Evolutionary conservation across 1,139 yeast species (phyloP), one percentile per base, ranked within the genome.

Genomic region (Geotrichum reessii): DNA sequence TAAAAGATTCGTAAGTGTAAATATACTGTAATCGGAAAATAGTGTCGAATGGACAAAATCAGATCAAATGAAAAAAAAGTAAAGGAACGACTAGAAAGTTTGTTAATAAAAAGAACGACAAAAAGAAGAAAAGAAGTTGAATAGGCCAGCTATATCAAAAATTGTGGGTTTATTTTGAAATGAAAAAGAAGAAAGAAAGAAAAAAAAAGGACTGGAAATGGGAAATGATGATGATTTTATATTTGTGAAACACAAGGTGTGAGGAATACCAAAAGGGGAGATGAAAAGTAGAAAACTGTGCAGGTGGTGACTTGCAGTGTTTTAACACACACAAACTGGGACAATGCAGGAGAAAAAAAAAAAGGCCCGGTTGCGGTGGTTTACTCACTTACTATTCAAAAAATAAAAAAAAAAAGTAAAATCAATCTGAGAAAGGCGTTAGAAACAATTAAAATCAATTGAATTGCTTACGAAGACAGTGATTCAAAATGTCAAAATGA

Each of bases 71-170:
- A 51, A 51, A 51, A 25, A 31, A 31, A 17, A 7, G 21, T 24
- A 17, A 56, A 56, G 56, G 58, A 56, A 48, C 24, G 58, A 52
- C 58, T 52, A 24, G 51, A 49, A 49, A 21, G 9, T 27, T 37
- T 37, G 42, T 37, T 37, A 12, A 37, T 14, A 14, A 37, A 37
- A 33, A 21, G 22, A 52, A 48, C 50, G 27, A 25, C 31, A 21
- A 53, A 37, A 27, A 46, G 50, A 42, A 22, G 33, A 47, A 42
- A 44, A 22, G 33, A n/a, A n/a, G 44, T 33, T 24, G 27, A 33
- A 56, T 56, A 56, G 58, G 42, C 58, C 58, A 56, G 58, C 58
- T 56, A 56, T 56, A 47, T 42, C 47, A 48, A 47, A 47, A 53
- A 19, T 49, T 7, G 2, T 12, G 6, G n/a, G 42, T 14, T 37